Percentiles rank a stretch among this genome's conserved stretches.
These are phyloP conservation scores for Globisporangium carolinianum DNA, from an alignment of 352 stramenopile species.

Conservation along the genomic window DNA sequence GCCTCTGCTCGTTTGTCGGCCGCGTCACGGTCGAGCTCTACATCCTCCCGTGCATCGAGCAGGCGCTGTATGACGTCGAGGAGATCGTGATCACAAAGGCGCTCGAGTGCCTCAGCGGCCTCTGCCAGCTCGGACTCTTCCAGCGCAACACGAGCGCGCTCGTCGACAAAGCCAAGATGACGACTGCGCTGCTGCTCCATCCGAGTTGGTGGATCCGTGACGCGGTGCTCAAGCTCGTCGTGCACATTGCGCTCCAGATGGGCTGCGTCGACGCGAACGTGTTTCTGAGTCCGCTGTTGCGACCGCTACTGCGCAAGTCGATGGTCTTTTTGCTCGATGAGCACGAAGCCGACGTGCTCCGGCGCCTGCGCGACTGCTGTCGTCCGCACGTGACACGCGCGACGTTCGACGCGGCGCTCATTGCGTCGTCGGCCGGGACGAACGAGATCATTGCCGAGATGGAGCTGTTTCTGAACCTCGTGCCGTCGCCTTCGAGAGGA, in stretches of 20 bases:
- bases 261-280: constrained; percentile 89
- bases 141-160: constrained; percentile 75
- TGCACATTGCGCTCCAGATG: constrained; percentile 77
- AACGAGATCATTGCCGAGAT: constrained; percentile 51
- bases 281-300: constrained; percentile 86
- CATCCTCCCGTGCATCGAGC: constrained; percentile 96
- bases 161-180: constrained; percentile 81
- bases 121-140: constrained; percentile 92
- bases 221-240: constrained; percentile 82
- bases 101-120: constrained; percentile 84
- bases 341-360: constrained; percentile 39
- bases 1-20: constrained; percentile 93
- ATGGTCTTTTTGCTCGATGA: constrained; percentile 76
- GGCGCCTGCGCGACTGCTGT: constrained; percentile 54
- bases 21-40: constrained; percentile 92
- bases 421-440: constrained; percentile 46
- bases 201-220: constrained; percentile 87
- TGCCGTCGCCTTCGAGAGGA: constrained; percentile 1
- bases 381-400: constrained; percentile 71
- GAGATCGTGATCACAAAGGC: constrained; percentile 94
- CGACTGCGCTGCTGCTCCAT: constrained; percentile 79
- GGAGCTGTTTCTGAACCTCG: constrained; percentile 29
- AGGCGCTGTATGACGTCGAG: constrained; percentile 94
- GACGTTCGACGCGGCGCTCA: constrained; percentile 75
- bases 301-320: constrained; percentile 83